Conservation (phyloP, 108 stramenopile species). For the Skeletonema potamos region DNA sequence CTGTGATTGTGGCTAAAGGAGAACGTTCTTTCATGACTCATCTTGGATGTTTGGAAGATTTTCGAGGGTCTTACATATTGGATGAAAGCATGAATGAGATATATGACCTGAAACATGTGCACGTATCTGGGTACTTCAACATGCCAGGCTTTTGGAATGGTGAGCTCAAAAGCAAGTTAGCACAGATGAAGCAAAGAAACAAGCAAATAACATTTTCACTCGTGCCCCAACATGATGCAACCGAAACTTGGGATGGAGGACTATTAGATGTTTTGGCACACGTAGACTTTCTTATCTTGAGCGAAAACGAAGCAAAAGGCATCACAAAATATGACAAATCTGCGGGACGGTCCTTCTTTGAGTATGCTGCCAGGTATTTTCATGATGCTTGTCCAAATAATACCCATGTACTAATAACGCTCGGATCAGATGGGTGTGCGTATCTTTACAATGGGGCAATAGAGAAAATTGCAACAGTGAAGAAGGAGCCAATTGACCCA, state of each 20-base stretch:
- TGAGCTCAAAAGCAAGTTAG: constrained; percentile 42
- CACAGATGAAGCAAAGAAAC: constrained; percentile 16
- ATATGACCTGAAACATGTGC: constrained; percentile 46
- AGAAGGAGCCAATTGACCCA: constrained; percentile 55
- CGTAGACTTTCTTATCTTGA: constrained; percentile 75
- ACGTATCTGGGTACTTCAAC: constrained; percentile 80
- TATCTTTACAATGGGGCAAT: constrained; percentile 40
- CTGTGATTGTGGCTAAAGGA: constrained; percentile 63
- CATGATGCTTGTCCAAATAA: constrained; percentile 21
- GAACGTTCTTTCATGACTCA: constrained; percentile 82
- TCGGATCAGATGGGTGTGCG: constrained; percentile 60
- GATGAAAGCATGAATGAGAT: constrained; percentile 17
- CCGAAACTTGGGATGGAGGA: constrained; percentile 71
- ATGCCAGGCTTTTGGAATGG: constrained; percentile 65
- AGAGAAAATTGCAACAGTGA: constrained; percentile 39
- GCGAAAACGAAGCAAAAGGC: constrained; percentile 63
- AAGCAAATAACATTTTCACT: constrained; percentile 49
- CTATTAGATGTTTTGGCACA: constrained; percentile 51
- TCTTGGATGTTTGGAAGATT: constrained; percentile 64
- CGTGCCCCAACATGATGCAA: constrained; percentile 79
- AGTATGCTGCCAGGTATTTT: constrained; percentile 50
- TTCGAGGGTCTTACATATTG: constrained; percentile 52
- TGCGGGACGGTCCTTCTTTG: not conserved
- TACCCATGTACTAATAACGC: constrained; percentile 62
- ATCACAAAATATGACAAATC: constrained; percentile 20